phyloP scores from a whole-genome alignment of 352 stramenopile genomes.

The Globisporangium echinulatum region DNA sequence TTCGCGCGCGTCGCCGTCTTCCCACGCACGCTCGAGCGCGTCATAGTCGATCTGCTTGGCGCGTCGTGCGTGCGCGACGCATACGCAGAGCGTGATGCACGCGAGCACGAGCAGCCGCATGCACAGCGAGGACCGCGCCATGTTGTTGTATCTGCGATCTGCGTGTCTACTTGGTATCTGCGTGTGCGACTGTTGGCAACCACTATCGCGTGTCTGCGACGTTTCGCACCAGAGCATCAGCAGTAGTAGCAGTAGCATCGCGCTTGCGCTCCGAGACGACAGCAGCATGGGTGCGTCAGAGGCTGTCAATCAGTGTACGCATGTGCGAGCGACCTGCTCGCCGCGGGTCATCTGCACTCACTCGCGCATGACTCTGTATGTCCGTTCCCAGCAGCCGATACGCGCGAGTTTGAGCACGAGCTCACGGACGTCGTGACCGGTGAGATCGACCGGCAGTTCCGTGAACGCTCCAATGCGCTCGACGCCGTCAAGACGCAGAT shows the following conservation, averaged over 20 bases:
- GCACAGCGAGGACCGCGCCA: neutral
- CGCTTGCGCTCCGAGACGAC: too few species aligned
- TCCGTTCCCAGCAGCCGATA: conserved; percentile 6
- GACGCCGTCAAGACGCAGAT: conserved; percentile 65
- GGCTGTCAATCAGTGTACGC: neutral
- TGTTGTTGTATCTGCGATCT: too few species aligned
- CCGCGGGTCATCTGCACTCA: neutral
- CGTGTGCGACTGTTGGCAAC: too few species aligned
- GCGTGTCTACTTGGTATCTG: too few species aligned
- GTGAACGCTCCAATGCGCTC: conserved; percentile 37
- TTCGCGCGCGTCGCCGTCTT: conserved; percentile 31
- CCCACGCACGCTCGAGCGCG: conserved; percentile 60
- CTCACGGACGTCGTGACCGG: conserved; percentile 56
- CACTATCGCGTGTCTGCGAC: too few species aligned
- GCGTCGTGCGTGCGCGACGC: neutral
- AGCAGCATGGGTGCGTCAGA: conserved; percentile 1
- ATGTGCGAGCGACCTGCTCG: neutral
- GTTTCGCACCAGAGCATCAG: too few species aligned
- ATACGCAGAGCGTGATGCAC: neutral
- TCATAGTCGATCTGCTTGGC: conserved; percentile 48
- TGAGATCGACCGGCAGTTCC: conserved; percentile 56
- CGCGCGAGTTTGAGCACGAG: conserved; percentile 31
- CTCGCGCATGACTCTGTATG: too few species aligned
- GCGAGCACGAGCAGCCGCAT: neutral
- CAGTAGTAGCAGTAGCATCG: too few species aligned